Base-by-base conservation (phyloP, 1,139 yeast genomes). In the Kodamaea arcana region DNA sequence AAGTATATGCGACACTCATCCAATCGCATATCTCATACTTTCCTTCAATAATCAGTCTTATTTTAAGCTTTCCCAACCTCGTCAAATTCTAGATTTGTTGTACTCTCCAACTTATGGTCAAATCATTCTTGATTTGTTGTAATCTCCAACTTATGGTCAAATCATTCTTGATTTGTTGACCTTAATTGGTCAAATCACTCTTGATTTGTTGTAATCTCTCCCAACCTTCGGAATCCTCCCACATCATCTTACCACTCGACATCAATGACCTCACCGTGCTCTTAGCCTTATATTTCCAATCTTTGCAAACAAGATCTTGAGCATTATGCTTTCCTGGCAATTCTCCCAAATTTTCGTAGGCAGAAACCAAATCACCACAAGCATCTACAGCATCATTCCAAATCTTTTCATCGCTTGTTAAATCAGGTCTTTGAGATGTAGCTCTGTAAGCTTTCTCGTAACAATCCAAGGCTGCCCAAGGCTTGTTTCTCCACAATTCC, bases 381-480 rank as follows among this genome's bases (percentile, higher is more conserved):
- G 84, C 75, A 24, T 81, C 94, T 3, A 87, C 90, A 0, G 95
- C 87, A 25, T 78, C 82, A 42, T 77, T 73, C 95, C 96, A 90
- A 0, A 74, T 67, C 1, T 46, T 45, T 50, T 81, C 88, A 42
- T 78, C 75, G 1, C 75, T 65, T 22, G 75, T 81, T 35, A 87
- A 60, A 30, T 81, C 81, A 1, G 94, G 83, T 29, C 73, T 69
- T 41, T 80, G 82, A 1, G 80, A 62, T 17, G 77, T 58, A 0
- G 92, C 83, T 46, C 97, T 72, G 54, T 77, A 87, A 0, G 95
- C 96, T 57, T 83, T 86, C 50, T 88, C 97, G 45, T 83, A 82
- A 48, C 88, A 80, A 24, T 83, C 94, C 37, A 94, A 66, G 0
- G 96, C 85, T 3, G 76, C 75, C 95, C 97, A 87, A 14, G 96